Evolutionary conservation across 108 stramenopile genomes (phyloP), one percentile per base, ranked within the genome.

Genomic region (Skeletonema grethae): DNA sequence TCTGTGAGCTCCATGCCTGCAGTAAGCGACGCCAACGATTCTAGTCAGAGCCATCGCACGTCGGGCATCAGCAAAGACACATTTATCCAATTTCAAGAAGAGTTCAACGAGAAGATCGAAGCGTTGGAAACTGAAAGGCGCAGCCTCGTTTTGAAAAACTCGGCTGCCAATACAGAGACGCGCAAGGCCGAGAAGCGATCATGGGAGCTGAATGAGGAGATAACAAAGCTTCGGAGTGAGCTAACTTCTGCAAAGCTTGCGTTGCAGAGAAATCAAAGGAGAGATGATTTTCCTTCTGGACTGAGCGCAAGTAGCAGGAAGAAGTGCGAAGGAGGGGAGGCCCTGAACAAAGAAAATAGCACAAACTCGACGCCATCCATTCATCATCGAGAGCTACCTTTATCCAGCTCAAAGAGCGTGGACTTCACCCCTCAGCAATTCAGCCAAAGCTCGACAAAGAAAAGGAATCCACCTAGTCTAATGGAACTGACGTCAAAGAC

Each of bases 121-220:
- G 65, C 71, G 30, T 50, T 95, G 60, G 88, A 87, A 46, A 87
- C 87, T 56, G 94, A 95, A 66, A 95, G 92, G 61, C 84, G 91
- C 3, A 87, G 91, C 34, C 80, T 95, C 10, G 72, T 95, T 12
- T 92, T 95, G 94, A 87, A 83, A 57, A 87, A 90, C 59, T 87
- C 90, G 28, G 86, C 94, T 11, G 86, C 87, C 11, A 70, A 81
- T 10, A 84, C 86, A 25, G 91, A 92, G 32, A 82, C 84, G 15
- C 85, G 89, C 25, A 92, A 89, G 65, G 90, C 91, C 29, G 88
- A 91, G 56, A 73, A 84, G 57, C 80, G 88, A 22, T 78, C 88
- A 15, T 91, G 88, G 88, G 82, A 89, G 57, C 64, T 85, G 6
- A 87, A 95, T 46, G 79, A 90, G 57, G 90, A 92, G 35, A 79